Evolutionary conservation across 106 monocot genomes (phyloP), one percentile per base, ranked within the genome.

Genomic region (Acanthochlamys bracteata): DNA sequence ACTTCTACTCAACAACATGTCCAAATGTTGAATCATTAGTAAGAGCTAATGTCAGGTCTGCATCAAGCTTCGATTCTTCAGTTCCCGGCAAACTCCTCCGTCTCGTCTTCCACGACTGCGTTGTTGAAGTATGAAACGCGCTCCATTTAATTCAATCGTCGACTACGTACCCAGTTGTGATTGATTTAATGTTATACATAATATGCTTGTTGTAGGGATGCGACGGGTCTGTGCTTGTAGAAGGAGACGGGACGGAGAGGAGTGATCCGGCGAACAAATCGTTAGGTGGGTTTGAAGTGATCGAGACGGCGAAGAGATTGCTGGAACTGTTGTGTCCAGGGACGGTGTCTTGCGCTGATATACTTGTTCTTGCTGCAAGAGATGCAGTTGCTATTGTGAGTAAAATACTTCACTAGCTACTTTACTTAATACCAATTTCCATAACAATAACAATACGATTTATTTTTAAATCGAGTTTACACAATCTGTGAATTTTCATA

Each of bases 51-150:
- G 76, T 86, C 7, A 67, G 80, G 23, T 75, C 85, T 1, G 85
- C 85, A 3, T 60, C 86, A 19, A 45, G 43, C 10, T 22, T 61
- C 4, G 89, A 93, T 57, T 52, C 75, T 10, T 71, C 82, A 7
- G 19, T 93, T 25, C 86, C 86, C 13, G 93, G 93, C 22, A 89
- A 93, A 63, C 86, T 93, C 46, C 86, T 93, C 25, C 69, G 93
- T 21, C 69, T 93, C 1, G 68, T 93, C 68, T 93, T 93, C 66
- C 93, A 89, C 53, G 93, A 93, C 74, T 93, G 93, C 80, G 76
- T 93, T 21, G 86, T 93, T 45, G 80, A 93, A 83, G 93, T 93
- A 66, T 43, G 13, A 8, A 43, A 43, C 43, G 10, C 43, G 43
- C 43, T 8, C 43, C 43, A 43, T 43, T 43, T 43, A n/a, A n/a